Conservation (phyloP, 2,329 filamentous ascomycete species). For the Lecanicillium sp. region DNA sequence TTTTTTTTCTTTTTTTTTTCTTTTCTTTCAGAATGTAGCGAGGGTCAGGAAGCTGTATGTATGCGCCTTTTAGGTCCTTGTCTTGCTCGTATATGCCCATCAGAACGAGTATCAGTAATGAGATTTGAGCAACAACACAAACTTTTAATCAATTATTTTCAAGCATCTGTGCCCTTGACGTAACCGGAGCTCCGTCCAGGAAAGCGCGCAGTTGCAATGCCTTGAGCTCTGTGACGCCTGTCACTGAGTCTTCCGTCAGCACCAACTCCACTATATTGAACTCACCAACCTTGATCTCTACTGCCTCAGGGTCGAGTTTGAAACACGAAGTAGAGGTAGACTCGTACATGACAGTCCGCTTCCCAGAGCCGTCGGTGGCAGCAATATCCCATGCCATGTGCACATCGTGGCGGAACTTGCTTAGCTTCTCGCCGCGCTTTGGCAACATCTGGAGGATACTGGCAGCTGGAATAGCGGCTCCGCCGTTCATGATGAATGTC, state of each 20-base stretch:
- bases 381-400: conserved; percentile 8
- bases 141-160: conserved; percentile 2
- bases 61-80: too few relatives aligned
- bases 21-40: too few relatives aligned
- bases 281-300: conserved; percentile 7
- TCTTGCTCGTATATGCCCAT: too few relatives aligned
- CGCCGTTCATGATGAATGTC: conserved; percentile 10
- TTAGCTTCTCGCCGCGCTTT: conserved; percentile 4
- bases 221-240: conserved; percentile 1
- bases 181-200: conserved; percentile 7
- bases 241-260: neutral
- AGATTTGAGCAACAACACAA: too few relatives aligned
- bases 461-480: conserved; percentile 4
- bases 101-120: too few relatives aligned
- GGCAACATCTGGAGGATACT: conserved; percentile 8
- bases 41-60: too few relatives aligned
- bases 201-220: conserved; percentile 6
- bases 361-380: conserved; percentile 3
- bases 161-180: conserved; percentile 8
- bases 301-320: conserved; percentile 5
- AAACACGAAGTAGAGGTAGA: conserved; percentile 7
- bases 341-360: conserved; percentile 10
- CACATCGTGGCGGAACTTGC: conserved; percentile 7
- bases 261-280: conserved; percentile 8
- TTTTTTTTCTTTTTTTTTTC: too few relatives aligned